Evolutionary conservation across 2,329 filamentous ascomycete species (phyloP).

Genomic region (Fusarium sarcochroum): DNA sequence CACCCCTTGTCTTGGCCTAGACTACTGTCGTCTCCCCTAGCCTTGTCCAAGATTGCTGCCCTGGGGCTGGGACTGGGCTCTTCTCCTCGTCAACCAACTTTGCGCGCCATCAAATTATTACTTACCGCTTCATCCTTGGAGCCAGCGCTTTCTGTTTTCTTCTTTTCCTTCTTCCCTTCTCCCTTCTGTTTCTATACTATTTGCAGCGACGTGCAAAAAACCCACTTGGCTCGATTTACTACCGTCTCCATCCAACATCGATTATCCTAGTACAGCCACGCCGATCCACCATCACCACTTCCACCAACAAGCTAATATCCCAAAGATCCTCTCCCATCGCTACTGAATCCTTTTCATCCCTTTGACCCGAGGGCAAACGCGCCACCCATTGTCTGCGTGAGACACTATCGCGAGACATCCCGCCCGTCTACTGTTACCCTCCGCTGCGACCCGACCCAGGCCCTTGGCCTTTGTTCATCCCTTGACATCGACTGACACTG

Average conservation of each 20-base stretch:
- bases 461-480: neutral
- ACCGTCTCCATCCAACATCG: neutral
- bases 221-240: conserved; percentile 28
- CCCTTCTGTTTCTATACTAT: neutral
- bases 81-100: conserved; percentile 35
- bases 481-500: conserved; percentile 35
- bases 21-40: conserved; percentile 16
- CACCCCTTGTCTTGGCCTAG: conserved; percentile 14
- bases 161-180: conserved; percentile 2
- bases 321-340: conserved; percentile 1
- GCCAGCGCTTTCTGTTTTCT: neutral
- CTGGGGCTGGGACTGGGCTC: neutral
- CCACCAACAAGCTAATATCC: conserved; percentile 33
- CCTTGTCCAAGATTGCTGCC: conserved; percentile 13
- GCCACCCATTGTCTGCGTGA: conserved; percentile 27
- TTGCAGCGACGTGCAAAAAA: conserved; percentile 1
- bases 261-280: conserved; percentile 25
- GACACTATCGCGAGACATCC: conserved; percentile 16
- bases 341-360: conserved; percentile 11
- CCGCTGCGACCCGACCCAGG: too few relatives aligned
- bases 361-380: conserved; percentile 16
- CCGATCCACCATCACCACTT: conserved; percentile 38
- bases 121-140: conserved; percentile 8
- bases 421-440: neutral
- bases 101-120: conserved; percentile 27